Base-by-base conservation (phyloP, 2,329 filamentous ascomycete species). In the Aspergillus sp. region DNA sequence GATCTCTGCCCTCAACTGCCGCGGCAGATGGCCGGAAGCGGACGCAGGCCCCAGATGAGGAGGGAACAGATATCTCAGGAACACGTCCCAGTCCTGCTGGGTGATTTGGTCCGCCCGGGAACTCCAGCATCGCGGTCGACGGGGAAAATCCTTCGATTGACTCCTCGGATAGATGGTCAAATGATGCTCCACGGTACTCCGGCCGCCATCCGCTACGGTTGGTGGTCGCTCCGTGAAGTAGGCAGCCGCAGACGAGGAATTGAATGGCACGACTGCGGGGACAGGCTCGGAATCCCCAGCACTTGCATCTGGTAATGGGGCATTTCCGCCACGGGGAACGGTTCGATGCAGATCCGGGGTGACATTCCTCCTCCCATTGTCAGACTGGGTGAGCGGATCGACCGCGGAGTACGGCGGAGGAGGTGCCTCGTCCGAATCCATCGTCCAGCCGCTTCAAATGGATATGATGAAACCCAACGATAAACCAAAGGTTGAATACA, bases 31-130 rank as follows among this genome's bases (percentile, higher is more conserved):
- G 5, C 48, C 45, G 4, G 60, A 61, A 4, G 51, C 44, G 1
- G 57, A 52, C 4, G 59, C 58, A 4, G 53, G 51, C 4, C 55
- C 59, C 11, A 63, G 42, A 36, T 62, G 51, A 4, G 52, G 43
- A 2, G 62, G 63, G 29, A 66, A 62, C 4, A 66, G 39, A 43
- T 61, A 59, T 27, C 56, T 55, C 15, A 64, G 35, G 37, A 65
- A 66, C 7, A 53, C 60, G 35, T 61, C 53, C 63, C 63, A 66
- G 41, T 66, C 63, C 42, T 60, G 53, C 43, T 62, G 57, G 26
- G 45, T 43, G 17, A 64, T 50, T 28, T 61, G 55, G 15, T 51
- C 42, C 25, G 43, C 42, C 8, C 51, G 49, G 11, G 51, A 36
- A 25, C 48, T 53, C 59, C 60, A 62, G 38, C 61, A 62, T 2